Evolutionary conservation across 805 yeast genomes (phyloP), one percentile per base, ranked within the genome.

Genomic region (Kluyveromyces aestuarii): DNA sequence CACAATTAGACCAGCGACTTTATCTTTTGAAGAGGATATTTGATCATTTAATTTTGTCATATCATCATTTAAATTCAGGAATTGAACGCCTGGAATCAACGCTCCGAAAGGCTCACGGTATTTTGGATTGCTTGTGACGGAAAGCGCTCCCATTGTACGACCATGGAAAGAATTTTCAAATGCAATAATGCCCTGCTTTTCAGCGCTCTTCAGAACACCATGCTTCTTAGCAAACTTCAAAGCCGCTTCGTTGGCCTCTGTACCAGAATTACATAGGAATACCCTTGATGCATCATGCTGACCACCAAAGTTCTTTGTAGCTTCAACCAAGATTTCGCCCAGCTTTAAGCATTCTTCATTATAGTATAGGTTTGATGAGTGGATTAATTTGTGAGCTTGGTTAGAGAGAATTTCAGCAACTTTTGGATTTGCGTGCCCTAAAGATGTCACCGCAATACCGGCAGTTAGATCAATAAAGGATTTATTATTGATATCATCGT

Each of bases 391-490:
- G 33, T 64, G 63, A 1, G 89, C 79, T 69, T 93, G 99, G 40
- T 84, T 84, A 49, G 69, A 66, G 52, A 89, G 64, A 51, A 93
- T 78, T 48, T 83, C 71, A 7, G 95, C 77, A 37, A 93, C 76
- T 52, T 81, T 83, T 4, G 81, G 80, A 57, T 93, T 77, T 25
- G 89, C 72, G 62, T 93, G 98, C 2, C 99, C 99, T 53, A 93
- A 72, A 1, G 87, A 83, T n/a, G 96, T 91, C 14, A 93, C 99
- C 1, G 99, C 98, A 56, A 93, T 91, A 47, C 99, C 99, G 1
- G 97, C 89, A 1, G 91, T 82, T 68, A 93, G 91, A 63, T 93
- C 99, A 45, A 93, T 74, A 61, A 83, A 93, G 62, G 83, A 76
- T 38, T 79, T 74, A 51, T 84, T 84, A 57, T 87, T 88, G 44